Conservation (phyloP, 1,284 basidiomycete species). For the Cutaneotrichosporon mucoides region DNA sequence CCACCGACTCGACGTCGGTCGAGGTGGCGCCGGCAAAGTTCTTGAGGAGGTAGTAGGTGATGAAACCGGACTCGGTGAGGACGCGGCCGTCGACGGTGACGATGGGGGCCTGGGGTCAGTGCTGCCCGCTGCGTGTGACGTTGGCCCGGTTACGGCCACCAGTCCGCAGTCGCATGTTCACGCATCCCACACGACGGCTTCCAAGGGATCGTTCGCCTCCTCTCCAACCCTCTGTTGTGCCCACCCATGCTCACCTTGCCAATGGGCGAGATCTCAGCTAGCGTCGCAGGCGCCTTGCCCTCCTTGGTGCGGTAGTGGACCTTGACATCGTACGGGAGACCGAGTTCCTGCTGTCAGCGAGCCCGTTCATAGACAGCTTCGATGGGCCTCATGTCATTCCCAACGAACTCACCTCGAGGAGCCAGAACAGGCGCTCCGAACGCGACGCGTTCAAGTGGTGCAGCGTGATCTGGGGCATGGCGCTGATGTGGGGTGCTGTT, state of each 20-base stretch:
- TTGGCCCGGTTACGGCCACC: too few species aligned
- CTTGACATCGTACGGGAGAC: conserved; percentile 33
- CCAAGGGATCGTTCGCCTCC: too few species aligned
- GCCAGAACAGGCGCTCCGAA: conserved; percentile 35
- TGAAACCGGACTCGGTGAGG: conserved; percentile 36
- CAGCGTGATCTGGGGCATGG: conserved; percentile 34
- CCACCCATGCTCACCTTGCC: conserved; percentile 36
- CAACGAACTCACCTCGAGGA: conserved; percentile 27
- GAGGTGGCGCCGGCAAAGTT: background rate
- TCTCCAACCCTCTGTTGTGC: too few species aligned
- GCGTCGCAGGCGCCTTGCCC: conserved; percentile 22
- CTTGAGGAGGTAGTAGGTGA: conserved; percentile 32
- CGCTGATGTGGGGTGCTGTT: background rate
- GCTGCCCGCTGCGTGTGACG: too few species aligned
- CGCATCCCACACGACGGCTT: too few species aligned
- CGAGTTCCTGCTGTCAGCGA: conserved; percentile 24
- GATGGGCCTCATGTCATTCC: too few species aligned
- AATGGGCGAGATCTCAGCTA: conserved; percentile 29
- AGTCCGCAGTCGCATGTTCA: too few species aligned
- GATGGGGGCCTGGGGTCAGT: conserved; percentile 25
- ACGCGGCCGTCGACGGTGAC: conserved; percentile 30
- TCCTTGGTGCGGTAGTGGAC: conserved; percentile 31
- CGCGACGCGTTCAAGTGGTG: conserved; percentile 43
- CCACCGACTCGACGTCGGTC: conserved; percentile 18
- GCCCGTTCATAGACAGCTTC: too few species aligned